Conservation (phyloP, 768 basidiomycete genomes). For the Mycena venus region DNA sequence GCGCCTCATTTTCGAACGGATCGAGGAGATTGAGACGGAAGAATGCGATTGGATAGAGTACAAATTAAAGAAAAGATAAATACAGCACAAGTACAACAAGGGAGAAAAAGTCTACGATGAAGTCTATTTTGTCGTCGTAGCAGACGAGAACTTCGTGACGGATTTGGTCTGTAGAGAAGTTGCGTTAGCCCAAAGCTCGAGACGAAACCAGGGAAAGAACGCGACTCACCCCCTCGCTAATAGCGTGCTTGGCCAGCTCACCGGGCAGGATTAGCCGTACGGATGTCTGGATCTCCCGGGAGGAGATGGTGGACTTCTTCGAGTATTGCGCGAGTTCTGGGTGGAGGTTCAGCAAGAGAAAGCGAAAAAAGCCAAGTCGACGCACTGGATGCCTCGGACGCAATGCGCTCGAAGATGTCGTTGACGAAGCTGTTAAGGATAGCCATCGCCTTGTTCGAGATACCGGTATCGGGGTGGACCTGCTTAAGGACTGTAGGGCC, state of each 20-base stretch:
- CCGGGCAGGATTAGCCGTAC: conserved; percentile 97
- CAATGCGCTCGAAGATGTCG: conserved; percentile 94
- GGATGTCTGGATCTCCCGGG: conserved; percentile 97
- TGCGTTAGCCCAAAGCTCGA: background rate
- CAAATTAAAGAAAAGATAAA: conserved; percentile 23
- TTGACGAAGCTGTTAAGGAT: conserved; percentile 95
- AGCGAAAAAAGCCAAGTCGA: conserved; percentile 19
- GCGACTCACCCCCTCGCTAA: conserved; percentile 86
- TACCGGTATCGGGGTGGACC: conserved; percentile 98
- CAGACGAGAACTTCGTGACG: conserved; percentile 56
- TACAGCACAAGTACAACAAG: conserved; percentile 17
- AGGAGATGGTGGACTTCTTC: conserved; percentile 99
- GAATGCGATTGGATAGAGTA: background rate
- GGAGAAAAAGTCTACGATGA: too few relatives aligned
- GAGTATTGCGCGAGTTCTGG: conserved; percentile 96
- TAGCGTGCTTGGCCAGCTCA: conserved; percentile 98
- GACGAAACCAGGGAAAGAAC: conserved; percentile 48
- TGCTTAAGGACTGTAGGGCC: conserved; percentile 85
- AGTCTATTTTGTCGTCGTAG: conserved; percentile 54
- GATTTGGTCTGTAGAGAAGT: conserved; percentile 29
- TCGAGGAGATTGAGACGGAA: too few relatives aligned
- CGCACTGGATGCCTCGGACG: conserved; percentile 89
- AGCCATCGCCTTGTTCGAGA: conserved; percentile 97
- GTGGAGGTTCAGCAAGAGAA: background rate
- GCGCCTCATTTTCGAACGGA: too few relatives aligned